Base-by-base conservation (phyloP, 2,329 filamentous ascomycete genomes). In the Exophiala xenobiotica region DNA sequence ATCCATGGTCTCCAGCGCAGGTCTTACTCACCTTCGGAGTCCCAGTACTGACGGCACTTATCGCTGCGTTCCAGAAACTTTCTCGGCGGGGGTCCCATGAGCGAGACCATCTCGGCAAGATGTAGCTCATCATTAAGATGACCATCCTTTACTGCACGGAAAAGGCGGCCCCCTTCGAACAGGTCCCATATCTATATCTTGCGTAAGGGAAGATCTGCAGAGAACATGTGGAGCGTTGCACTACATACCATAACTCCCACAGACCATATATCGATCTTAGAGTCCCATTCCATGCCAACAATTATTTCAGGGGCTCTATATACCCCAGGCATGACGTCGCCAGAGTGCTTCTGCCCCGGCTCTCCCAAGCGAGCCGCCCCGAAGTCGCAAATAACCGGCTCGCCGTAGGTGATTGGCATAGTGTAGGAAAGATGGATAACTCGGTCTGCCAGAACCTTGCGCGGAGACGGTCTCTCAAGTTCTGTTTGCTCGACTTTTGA, bases 231-330 rank as follows among this genome's bases (percentile, higher is more conserved):
- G 6, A 16, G 8, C 6, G 6, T n/a, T n/a, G 16, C 9, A n/a
- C 40, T 12, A 23, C 60, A 46, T 29, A 66, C 63, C 48, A 65
- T 42, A 49, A 61, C 51, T 11, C 44, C 65, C n/a, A 65, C 54
- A 42, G 61, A 65, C 65, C 65, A 67, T 6, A 67, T 63, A 47
- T 67, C 61, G 31, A 64, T 60, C 37, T 54, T 59, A 9, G 54
- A 56, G 23, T 58, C 56, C 65, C 64, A 67, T 5, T 22, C 38
- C 63, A 66, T 65, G 14, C 60, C 44, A 33, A 68, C 49, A 64
- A 35, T 59, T 6, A 67, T 60, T 43, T 68, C 64, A 1, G 64
- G 65, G 4, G 65, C 62, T 5, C 64, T 49, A 45, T 67, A 67
- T 6, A 63, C 20, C 42, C 63, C 45, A 1, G 66, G 64, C 53